Percentiles rank a stretch among this genome's conserved stretches.
phyloP scores from a whole-genome alignment of 1,284 basidiomycete genomes.

The Ganoderma meredithae region DNA sequence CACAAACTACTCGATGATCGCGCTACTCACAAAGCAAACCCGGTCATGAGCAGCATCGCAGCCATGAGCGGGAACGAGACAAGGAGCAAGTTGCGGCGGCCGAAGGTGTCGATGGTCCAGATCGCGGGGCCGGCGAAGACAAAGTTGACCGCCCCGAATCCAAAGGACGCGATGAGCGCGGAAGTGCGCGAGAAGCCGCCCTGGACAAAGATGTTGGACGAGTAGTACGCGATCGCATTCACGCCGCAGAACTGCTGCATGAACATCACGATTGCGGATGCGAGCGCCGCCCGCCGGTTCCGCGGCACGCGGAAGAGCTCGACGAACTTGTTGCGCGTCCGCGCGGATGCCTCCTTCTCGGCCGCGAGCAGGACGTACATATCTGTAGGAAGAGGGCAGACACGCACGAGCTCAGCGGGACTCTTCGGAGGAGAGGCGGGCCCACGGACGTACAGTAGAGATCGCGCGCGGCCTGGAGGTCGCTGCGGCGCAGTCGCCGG shows the following conservation, averaged over 20 bases:
- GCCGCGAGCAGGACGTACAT: constrained; percentile 74
- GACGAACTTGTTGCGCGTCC: constrained; percentile 56
- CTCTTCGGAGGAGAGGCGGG: too few relatives aligned
- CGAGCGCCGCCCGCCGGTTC: constrained; percentile 77
- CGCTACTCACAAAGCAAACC: constrained; percentile 53
- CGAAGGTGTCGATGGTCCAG: constrained; percentile 69
- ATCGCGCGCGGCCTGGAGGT: constrained; percentile 80
- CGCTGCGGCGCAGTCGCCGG: constrained; percentile 66
- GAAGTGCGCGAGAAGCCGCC: constrained; percentile 55
- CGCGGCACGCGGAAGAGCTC: constrained; percentile 80
- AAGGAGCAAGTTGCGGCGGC: constrained; percentile 72
- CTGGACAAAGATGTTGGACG: constrained; percentile 64
- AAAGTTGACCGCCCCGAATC: constrained; percentile 59
- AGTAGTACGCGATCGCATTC: constrained; percentile 74
- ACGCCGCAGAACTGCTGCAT: constrained; percentile 71
- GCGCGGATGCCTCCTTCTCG: constrained; percentile 60
- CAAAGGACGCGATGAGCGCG: constrained; percentile 66
- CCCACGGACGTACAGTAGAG: constrained; percentile 51
- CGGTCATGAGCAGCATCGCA: constrained; percentile 66
- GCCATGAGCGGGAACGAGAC: constrained; percentile 74
- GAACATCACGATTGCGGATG: constrained; percentile 77
- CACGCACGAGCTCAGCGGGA: neutral
- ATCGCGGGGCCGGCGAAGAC: constrained; percentile 66
- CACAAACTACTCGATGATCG: neutral
- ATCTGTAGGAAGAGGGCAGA: constrained; percentile 37